Conservation (phyloP, 2,329 filamentous ascomycete species). For the Fusarium buxicola region DNA sequence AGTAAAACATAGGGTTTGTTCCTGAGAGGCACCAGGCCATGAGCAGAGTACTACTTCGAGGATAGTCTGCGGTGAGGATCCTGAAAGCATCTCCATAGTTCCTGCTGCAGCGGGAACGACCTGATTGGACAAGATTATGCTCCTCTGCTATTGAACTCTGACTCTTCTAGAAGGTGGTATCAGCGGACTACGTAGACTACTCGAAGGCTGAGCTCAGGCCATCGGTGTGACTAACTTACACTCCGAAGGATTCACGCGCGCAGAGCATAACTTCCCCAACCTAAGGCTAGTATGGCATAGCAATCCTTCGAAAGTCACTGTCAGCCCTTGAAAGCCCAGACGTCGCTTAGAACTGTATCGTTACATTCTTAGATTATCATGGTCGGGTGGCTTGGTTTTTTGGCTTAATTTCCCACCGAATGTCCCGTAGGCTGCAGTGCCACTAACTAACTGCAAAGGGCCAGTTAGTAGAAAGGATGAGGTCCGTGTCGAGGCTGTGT, state of each 20-base stretch:
- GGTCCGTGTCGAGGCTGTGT: too few species aligned
- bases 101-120: conserved; percentile 10
- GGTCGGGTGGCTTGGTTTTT: too few species aligned
- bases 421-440: too few species aligned
- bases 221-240: neutral
- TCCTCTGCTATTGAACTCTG: neutral
- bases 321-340: conserved; percentile 4
- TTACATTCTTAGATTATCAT: neutral
- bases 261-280: neutral
- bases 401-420: too few species aligned
- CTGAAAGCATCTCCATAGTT: neutral
- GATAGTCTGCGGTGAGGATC: neutral
- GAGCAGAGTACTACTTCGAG: conserved; percentile 1
- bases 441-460: too few species aligned
- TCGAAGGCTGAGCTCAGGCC: neutral
- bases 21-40: conserved; percentile 1
- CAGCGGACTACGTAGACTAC: neutral
- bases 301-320: neutral
- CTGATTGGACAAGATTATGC: neutral
- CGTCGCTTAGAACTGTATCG: neutral
- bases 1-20: neutral
- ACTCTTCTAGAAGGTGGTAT: conserved; percentile 10
- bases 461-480: too few species aligned
- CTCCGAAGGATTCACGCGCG: neutral
- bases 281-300: too few species aligned